Base-by-base conservation (phyloP, 495 filamentous ascomycete genomes). In the Chaetomidium leptoderma region DNA sequence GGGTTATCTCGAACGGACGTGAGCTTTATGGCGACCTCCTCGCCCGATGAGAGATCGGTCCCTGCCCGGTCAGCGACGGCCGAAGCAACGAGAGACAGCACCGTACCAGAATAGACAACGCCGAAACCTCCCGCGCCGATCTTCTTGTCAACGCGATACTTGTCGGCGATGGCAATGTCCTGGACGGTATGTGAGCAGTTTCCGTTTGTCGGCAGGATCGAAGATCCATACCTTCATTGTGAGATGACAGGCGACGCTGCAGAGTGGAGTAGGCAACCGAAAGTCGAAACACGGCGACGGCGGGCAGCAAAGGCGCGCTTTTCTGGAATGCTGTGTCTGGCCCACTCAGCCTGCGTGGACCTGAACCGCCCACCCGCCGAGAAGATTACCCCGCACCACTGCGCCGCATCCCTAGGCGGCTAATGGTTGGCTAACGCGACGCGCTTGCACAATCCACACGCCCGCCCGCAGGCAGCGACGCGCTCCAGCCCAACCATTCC, bases 21-120 rank as follows among this genome's bases (percentile, higher is more conserved):
- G 39, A 74, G 62, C 58, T 74, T 75, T 39, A 75, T 54, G 27
- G 72, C 72, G 33, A 75, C 66, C 32, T 72, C 62, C 55, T 68
- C 53, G 37, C 55, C 65, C 16, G 58, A 60, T 39, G 65, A 32
- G 32, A 73, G 43, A 52, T 72, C 66, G 62, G 63, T 64, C 36
- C 65, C 71, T 73, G 40, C 37, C 39, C 16, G 27, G 42, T 45
- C 23, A 45, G 42, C 19, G 6, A 45, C n/a, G 33, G 33, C 33
- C n/a, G 19, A 35, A 59, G 50, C 23, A 48, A 14, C 16, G 24
- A 42, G 23, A 26, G 30, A 37, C 19, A 50, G 26, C 29, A 35
- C 42, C 43, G 11, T 53, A 70, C 63, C 57, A 26, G 43, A 55
- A 58, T 66, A 69, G 30, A 72, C 66, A 30, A 57, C 23, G 46